Base-by-base conservation (phyloP, 495 filamentous ascomycete species). In the Pseudomonodictys pantanalensis region DNA sequence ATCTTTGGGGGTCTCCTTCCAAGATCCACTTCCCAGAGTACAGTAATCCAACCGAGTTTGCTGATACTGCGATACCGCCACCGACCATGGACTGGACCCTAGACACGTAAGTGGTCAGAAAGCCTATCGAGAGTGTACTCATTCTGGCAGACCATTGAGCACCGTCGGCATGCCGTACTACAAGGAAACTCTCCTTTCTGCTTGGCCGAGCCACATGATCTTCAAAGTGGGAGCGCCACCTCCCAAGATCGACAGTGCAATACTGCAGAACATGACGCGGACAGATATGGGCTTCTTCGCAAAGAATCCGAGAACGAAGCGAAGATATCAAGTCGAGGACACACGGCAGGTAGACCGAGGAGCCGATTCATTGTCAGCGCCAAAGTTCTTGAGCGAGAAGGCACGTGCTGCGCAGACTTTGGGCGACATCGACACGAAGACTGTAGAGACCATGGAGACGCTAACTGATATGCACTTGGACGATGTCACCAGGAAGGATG, bases 351-450 rank as follows among this genome's bases (percentile, higher is more conserved):
- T 76, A 1, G 81, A 64, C 23, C 30, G 85, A 53, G 71, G 79
- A 0, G 74, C 76, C n/a, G 77, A 72, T 8, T 72, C 79, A 12
- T 68, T 86, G 7, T 74, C 80, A 39, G 84, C 88, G 0, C 92
- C 91, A 3, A 95, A 91, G 66, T 96, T 97, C 69, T 69, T 97
- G 45, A 97, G 95, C 68, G 91, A 98, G 65, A 95, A 92, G 73
- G 87, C 87, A 4, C 80, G 88, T 58, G 86, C 90, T 35, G 81
- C 82, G 15, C 77, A 77, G 28, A 56, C 64, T 0, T 46, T 64
- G 75, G 78, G 59, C 11, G 59, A 72, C n/a, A 26, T 26, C 22
- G 77, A 77, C 41, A 48, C 70, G 11, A 72, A 78, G 38, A 74
- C 88, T 25, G 81, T 81, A 42, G 85, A 92, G 67, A 79, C 81